Base-by-base conservation (phyloP, 108 stramenopile genomes). In the Cylindrotheca fusiformis region DNA sequence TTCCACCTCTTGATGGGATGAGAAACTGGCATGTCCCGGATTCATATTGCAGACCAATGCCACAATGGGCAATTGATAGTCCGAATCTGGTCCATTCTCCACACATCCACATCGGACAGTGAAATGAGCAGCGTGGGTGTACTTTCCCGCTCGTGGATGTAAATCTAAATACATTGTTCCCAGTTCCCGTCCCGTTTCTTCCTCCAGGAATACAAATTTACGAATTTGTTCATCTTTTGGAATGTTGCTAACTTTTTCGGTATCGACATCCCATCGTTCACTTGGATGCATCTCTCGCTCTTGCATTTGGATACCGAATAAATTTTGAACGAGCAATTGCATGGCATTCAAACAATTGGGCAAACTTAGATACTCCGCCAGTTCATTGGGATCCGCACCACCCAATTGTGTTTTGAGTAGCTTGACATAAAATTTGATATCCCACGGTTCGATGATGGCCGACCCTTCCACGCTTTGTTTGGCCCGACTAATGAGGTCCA, bases 81-180 rank as follows among this genome's bases (percentile, higher is more conserved):
- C 78, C 22, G 47, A 72, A 62, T 58, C 71, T 8, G 72, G 55
- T 22, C 58, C 69, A 33, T 27, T 60, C 25, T 50, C 25, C 21
- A 73, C 60, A 59, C 94, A 93, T 28, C 97, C 97, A 62, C 98
- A 98, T 19, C 90, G 91, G 19, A 99, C 90, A 3, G 96, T 97
- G 68, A 97, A 99, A 67, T 99, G 99, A 6, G 99, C 99, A 2
- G 97, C 93, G 69, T 97, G 96, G 30, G 77, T 67, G 63, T 89
- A 97, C 65, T 99, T 99, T 21, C 88, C 89, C 10, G 82, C 78
- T 22, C 96, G 80, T 14, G 88, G 87, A 73, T 88, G 84, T 56
- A 98, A 68, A 68, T 99, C 98, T 44, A 98, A 61, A 67, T 95
- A 99, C 72, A 99, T 78, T 6, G 84, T 90, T 1, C 97, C 98